phyloP scores from a whole-genome alignment of 179 eudicot genomes.

The Vitellaria paradoxa region DNA sequence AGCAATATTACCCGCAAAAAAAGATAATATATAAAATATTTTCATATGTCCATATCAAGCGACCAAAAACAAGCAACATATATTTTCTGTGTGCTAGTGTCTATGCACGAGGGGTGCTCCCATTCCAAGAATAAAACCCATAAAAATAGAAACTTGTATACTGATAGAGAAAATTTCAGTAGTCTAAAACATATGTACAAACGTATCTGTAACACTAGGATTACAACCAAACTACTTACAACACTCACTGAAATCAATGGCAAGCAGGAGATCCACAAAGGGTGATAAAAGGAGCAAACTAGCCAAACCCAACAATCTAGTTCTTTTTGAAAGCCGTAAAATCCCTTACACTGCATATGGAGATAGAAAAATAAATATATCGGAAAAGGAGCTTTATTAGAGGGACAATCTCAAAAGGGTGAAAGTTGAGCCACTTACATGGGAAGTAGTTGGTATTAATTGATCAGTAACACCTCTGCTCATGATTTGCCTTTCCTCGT shows the following conservation, averaged over 20 bases:
- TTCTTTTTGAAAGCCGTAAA: constrained; percentile 4
- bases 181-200: constrained; percentile 8
- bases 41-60: background rate
- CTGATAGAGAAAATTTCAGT: background rate
- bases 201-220: constrained; percentile 7
- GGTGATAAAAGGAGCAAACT: background rate
- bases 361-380: constrained; percentile 11
- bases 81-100: background rate
- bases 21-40: too few species aligned
- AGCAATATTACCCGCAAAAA: too few species aligned
- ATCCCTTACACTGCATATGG: background rate
- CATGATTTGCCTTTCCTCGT: constrained; percentile 47
- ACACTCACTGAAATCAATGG: constrained; percentile 2
- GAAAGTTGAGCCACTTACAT: constrained; percentile 13
- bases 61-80: background rate
- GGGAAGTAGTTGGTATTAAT: background rate
- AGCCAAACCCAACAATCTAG: constrained; percentile 16
- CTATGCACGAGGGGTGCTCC: too few species aligned
- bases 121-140: too few species aligned
- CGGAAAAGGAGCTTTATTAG: background rate
- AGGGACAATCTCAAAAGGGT: constrained; percentile 3
- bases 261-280: background rate
- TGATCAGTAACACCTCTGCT: background rate
- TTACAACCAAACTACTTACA: constrained; percentile 10
- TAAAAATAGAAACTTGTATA: constrained; percentile 2